Evolutionary conservation across 441 rosid species (phyloP).

Genomic region (Erodium texanum): DNA sequence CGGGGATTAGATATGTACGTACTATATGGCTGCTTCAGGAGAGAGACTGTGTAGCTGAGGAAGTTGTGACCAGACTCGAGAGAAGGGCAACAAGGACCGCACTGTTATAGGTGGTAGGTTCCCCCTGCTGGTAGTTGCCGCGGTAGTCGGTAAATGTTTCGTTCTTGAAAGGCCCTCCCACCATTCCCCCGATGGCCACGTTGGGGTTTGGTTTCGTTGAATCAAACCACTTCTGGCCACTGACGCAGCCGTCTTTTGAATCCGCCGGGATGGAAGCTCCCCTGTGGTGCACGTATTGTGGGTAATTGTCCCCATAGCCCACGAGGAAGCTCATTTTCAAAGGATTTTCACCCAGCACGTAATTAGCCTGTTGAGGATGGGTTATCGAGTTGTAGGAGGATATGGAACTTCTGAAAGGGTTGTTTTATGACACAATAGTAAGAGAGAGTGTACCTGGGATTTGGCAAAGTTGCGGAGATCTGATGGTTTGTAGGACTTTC

Average conservation of each 20-base stretch:
- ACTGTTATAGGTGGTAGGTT: conserved; percentile 86
- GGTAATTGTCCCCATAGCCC: conserved; percentile 86
- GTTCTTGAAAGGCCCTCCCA: conserved; percentile 84
- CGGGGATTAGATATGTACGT: too few species aligned
- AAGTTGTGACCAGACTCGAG: conserved; percentile 77
- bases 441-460: conserved; percentile 57
- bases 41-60: conserved; percentile 58
- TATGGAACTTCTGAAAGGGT: background rate
- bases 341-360: conserved; percentile 77
- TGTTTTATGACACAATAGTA: background rate
- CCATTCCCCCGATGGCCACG: conserved; percentile 68
- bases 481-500: conserved; percentile 56
- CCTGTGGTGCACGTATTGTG: conserved; percentile 78
- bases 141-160: conserved; percentile 64
- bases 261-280: conserved; percentile 89
- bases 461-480: conserved; percentile 78
- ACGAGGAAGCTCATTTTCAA: conserved; percentile 72
- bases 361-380: conserved; percentile 56
- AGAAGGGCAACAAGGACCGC: conserved; percentile 79
- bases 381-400: too few species aligned
- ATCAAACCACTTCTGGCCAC: conserved; percentile 69
- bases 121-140: conserved; percentile 74
- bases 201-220: conserved; percentile 71
- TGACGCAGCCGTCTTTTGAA: conserved; percentile 58
- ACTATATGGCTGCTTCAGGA: conserved; percentile 28